Conservation (phyloP, 305 asterid species). For the Solanum chacoense region DNA sequence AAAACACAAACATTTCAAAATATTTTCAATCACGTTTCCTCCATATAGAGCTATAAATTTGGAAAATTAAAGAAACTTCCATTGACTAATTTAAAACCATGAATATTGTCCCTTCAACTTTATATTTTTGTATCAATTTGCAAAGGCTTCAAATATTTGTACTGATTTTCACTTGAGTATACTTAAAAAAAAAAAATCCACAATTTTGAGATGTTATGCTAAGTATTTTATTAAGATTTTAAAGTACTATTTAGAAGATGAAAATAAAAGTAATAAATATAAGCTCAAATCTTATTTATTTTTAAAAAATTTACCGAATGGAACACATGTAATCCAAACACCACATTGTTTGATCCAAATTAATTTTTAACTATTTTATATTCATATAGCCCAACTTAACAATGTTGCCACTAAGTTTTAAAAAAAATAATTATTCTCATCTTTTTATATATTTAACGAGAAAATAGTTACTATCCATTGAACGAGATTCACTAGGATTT, state of each 20-base stretch:
- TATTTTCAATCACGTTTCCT: no score
- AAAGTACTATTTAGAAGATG: neutral
- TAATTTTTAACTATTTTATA: neutral
- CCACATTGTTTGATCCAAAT: neutral
- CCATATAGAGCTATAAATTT: no score
- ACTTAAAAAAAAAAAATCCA: neutral
- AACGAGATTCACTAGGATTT: neutral
- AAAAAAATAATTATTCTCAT: neutral
- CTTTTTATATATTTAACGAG: neutral
- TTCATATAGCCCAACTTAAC: neutral
- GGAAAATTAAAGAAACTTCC: no score
- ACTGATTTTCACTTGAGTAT: neutral
- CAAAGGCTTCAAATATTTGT: neutral
- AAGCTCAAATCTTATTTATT: neutral
- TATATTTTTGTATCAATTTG: no score
- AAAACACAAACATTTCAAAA: no score
- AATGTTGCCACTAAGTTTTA: neutral
- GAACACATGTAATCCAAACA: neutral
- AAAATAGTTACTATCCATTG: neutral
- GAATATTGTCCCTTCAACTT: no score
- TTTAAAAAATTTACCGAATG: neutral
- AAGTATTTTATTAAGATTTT: neutral
- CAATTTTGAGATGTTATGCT: neutral
- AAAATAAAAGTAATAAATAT: neutral
- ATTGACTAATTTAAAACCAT: no score